Conservation (phyloP, 352 stramenopile species). For the Phytophthora syringae region DNA sequence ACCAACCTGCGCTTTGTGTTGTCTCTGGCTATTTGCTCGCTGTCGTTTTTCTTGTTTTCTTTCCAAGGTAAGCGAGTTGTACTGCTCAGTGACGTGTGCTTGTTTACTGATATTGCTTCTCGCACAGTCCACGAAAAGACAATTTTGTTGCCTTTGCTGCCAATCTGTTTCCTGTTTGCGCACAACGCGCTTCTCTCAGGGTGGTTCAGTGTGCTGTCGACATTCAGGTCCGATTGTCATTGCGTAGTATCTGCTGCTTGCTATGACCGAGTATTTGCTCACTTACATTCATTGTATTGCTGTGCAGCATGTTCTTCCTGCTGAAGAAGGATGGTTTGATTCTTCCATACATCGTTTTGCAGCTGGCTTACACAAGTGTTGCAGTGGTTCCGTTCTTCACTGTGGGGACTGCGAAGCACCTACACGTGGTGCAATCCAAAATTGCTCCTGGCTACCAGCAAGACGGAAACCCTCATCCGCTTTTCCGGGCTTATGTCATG, state of each 20-base stretch:
- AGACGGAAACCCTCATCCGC: conserved; percentile 39
- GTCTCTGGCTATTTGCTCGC: conserved; percentile 83
- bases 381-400: conserved; percentile 55
- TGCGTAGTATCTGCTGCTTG: not conserved
- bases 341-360: conserved; percentile 74
- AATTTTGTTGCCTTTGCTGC: conserved; percentile 94
- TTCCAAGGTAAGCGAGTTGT: conserved; percentile 85
- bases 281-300: not conserved
- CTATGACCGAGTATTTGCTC: conserved; percentile 2
- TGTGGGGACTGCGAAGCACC: conserved; percentile 29
- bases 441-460: conserved; percentile 46
- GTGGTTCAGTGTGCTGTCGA: conserved; percentile 84
- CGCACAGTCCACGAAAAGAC: conserved; percentile 96
- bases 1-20: conserved; percentile 83
- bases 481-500: conserved; percentile 53
- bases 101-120: conserved; percentile 12
- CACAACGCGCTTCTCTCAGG: conserved; percentile 63
- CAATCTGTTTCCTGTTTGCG: conserved; percentile 87
- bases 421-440: conserved; percentile 26
- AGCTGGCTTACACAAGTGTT: conserved; percentile 54
- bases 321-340: conserved; percentile 82
- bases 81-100: not conserved
- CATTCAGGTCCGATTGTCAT: conserved; percentile 69
- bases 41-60: conserved; percentile 97
- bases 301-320: conserved; percentile 84